Base-by-base conservation (phyloP, 306 rosid species). In the Begonia loranthoides region DNA sequence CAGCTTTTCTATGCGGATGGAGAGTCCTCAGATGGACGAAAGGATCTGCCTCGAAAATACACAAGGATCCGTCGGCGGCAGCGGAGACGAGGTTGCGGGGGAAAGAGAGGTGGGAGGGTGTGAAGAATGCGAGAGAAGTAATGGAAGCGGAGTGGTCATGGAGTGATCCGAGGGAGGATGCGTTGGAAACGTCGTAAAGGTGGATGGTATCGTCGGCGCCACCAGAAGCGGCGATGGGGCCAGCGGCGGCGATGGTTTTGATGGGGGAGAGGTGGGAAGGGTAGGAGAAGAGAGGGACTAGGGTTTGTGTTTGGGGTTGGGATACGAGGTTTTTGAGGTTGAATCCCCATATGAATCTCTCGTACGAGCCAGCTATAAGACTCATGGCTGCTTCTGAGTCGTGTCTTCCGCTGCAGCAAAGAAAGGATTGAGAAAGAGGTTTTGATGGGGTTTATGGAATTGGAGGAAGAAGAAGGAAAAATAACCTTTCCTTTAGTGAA, bases 21-120 rank as follows among this genome's bases (percentile, higher is more conserved):
- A 90, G 46, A 1, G 80, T 65, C 80, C 76, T 72, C 11, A 90
- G 84, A 56, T 77, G 95, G 55, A 90, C 95, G 40, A 85, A 89
- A 11, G 87, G 79, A 10, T 89, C 97, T 15, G 90, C 89, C 9
- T 89, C 95, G 49, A 69, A 85, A 46, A 89, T 75, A 12, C 81
- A 75, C 9, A 89, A 54, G 46, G 74, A 19, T 17, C 97, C 97
- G 12, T 81, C 83, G 1, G 83, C 73, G 50, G 72, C 83, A 19
- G 85, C 95, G 56, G 97, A 90, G 79, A 90, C 38, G 68, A 90
- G 97, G 60, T 82, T 90, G 51, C 88, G 90, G 4, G 97, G 97
- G 61, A 73, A 76, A 51, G 81, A 64, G 56, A 82, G 79, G 22
- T 61, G 1, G 1, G 87, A 73, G 45, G 81, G 86, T 17, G 92